Evolutionary conservation across 192 early-diverging fungal genomes (phyloP), one percentile per base, ranked within the genome.

Genomic region (Helicostylum pulchrum): DNA sequence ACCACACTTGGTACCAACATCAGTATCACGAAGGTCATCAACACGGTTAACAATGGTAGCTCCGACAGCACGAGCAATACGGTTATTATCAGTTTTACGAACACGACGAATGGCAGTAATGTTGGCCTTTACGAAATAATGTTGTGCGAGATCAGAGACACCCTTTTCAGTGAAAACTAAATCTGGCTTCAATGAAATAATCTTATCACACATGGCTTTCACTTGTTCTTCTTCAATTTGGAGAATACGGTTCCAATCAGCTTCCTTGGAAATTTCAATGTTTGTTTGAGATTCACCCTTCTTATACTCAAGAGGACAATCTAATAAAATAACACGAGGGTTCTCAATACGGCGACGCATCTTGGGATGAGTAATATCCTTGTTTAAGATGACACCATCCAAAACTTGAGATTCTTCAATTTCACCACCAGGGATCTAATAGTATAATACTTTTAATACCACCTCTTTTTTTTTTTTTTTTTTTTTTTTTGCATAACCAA

Each of bases 171-270:
- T 99, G 61, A 99, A 91, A 19, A 99, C 94, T 54, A 99, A 72
- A 64, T 99, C 97, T 47, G 97, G 97, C 83, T 99, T 99, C 50
- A 98, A 77, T 21, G 87, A 84, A 64, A 93, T 88, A 67, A 99
- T 98, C 82, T 92, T 90, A 62, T 99, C 96, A 76, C 95, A 97
- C 84, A 99, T 88, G 66, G 80, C 76, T 85, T 95, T 95, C 79
- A 99, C 83, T 80, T 99, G 97, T 80, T 99, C 96, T 82, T 99
- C 97, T 80, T 99, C 97, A 66, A 99, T 99, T 77, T 98, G 88
- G 71, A 99, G 78, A 48, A 99, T 85, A 31, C 97, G 84, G 61
- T 90, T 81, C 97, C 97, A 99, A 79, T 99, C 95, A 31, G 86
- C 81, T 73, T 99, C 97, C 77, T 96, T 93, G 62, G 90, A 90